Evolutionary conservation across 2,329 filamentous ascomycete genomes (phyloP), one percentile per base, ranked within the genome.

Genomic region (Talaromyces albobiverticillius): DNA sequence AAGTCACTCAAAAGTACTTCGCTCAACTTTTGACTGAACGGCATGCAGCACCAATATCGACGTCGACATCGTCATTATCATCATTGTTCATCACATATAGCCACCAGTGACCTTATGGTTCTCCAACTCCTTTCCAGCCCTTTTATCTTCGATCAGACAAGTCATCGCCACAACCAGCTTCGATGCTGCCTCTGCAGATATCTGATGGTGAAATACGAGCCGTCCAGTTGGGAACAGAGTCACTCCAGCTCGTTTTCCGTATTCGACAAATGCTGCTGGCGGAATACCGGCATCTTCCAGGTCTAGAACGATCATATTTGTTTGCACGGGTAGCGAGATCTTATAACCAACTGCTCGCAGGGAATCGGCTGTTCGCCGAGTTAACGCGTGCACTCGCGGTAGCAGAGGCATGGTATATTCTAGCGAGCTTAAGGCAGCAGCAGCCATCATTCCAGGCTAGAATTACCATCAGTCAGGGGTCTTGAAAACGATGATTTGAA

Each of bases 361-460:
- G 10, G 52, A 53, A 3, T 57, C 54, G n/a, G 63, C 64, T 3
- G 61, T 61, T 22, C 57, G 25, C 29, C 55, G 59, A 5, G 60
- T 56, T 3, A 64, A 53, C 10, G 61, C 53, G 51, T 67, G 63
- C 6, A 67, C 62, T 22, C 42, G 47, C 9, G 61, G 59, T 1
- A 67, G 54, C 10, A 57, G 53, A 3, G 63, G 62, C 31, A 65
- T 51, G n/a, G 57, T 57, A 34, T 62, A 42, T 54, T 60, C 62
- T 18, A 66, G 43, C 0, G 65, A 57, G 2, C 60, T 58, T 9
- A 57, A 54, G 13, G 62, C 65, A 8, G 62, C 62, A 8, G 65
- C 61, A 2, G 66, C 62, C 63, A 67, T 64, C 61, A 67, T 65
- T 13, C 65, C 65, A 13, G 64, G 62, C 64, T 65, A 34, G 9